Conservation (phyloP, 2,329 filamentous ascomycete genomes). For the Verticillium isaacii region DNA sequence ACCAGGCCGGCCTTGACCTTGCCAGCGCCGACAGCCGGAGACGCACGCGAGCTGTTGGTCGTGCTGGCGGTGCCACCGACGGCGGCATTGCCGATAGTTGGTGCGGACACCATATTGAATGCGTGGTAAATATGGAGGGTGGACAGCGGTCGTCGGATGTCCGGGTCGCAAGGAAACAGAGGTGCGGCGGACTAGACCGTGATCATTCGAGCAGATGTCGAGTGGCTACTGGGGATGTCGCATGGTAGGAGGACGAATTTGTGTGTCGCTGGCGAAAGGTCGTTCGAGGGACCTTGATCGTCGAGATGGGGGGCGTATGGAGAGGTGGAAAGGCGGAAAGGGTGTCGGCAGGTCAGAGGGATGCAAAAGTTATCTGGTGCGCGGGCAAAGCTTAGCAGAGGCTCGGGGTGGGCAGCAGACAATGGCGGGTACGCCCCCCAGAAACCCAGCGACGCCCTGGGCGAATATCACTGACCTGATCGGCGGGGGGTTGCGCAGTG, state of each 20-base stretch:
- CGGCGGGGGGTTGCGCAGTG: not conserved
- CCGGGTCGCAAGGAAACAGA: not conserved
- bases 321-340: not conserved
- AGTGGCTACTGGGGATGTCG: not conserved
- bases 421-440: not conserved
- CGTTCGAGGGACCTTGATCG: not conserved
- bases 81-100: slow-evolving; percentile 30
- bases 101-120: slow-evolving; percentile 33
- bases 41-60: slow-evolving; percentile 47
- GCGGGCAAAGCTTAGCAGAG: not conserved
- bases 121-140: not conserved
- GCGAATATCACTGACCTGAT: not conserved
- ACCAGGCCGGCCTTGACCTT: slow-evolving; percentile 47
- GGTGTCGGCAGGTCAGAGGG: not conserved
- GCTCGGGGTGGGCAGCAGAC: not conserved
- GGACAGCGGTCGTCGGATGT: not conserved
- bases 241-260: not conserved
- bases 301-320: not conserved
- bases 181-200: not conserved
- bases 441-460: not conserved
- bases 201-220: not conserved
- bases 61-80: slow-evolving; percentile 31
- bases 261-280: not conserved
- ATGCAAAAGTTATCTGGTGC: not conserved
- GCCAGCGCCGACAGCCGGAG: slow-evolving; percentile 38